A percentile compares a stretch with the other conserved stretches of the same genome.
phyloP scores from a whole-genome alignment of 306 rosid genomes.

The Quercus variabilis region DNA sequence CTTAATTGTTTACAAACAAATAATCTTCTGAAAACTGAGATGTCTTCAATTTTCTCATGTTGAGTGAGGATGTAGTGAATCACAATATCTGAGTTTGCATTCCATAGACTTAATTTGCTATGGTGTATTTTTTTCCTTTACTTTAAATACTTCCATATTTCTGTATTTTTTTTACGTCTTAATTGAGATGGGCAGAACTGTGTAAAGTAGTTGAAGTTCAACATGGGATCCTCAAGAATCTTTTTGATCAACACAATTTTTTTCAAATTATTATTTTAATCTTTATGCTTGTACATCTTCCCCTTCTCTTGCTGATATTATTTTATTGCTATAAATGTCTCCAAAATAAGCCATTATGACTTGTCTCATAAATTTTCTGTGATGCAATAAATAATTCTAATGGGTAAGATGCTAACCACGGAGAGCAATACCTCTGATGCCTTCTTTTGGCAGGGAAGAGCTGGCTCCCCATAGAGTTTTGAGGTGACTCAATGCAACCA shows the following conservation, averaged over 20 bases:
- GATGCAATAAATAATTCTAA: conserved; percentile 20
- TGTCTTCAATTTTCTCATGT: conserved; percentile 2
- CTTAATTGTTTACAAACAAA: conserved; percentile 10
- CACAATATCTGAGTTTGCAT: not conserved
- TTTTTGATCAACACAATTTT: too few relatives aligned
- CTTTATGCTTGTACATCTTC: not conserved
- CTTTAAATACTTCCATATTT: too few relatives aligned
- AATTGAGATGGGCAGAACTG: too few relatives aligned
- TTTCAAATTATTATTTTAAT: not conserved
- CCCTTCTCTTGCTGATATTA: not conserved
- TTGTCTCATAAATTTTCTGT: conserved; percentile 6
- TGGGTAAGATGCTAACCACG: conserved; percentile 20
- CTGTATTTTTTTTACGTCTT: too few relatives aligned
- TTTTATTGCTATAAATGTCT: not conserved
- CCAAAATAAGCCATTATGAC: not conserved
- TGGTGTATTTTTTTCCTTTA: too few relatives aligned
- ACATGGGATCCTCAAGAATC: too few relatives aligned
- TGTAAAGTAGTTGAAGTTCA: too few relatives aligned
- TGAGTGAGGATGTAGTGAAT: not conserved
- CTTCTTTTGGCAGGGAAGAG: conserved; percentile 49
- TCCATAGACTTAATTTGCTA: not conserved
- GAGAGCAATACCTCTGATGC: conserved; percentile 26
- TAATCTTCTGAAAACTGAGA: conserved; percentile 12
- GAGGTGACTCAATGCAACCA: conserved; percentile 25
- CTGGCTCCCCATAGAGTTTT: conserved; percentile 27